Base-by-base conservation (phyloP, 1,139 yeast species). In the Magnusiomyces paraingens region DNA sequence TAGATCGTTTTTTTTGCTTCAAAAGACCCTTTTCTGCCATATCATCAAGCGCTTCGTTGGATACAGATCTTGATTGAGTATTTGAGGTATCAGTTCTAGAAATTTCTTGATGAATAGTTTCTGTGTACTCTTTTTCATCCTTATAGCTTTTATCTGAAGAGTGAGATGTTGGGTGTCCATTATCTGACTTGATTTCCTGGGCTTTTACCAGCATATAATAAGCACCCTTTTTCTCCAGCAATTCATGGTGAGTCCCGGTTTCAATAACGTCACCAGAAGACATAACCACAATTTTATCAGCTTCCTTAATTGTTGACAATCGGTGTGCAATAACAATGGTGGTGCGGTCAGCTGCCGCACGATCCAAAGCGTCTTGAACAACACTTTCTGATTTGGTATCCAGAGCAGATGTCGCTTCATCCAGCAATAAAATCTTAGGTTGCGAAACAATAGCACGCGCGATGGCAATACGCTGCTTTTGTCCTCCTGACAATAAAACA, bases 381-480 rank as follows among this genome's bases (percentile, higher is more conserved):
- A 70, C 62, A 18, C 72, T 81, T 64, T 85, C 89, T 59, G 83
- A 81, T 64, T 80, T 80, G 17, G 89, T 80, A 65, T 85, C 93
- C 53, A 85, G 72, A 0, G 91, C 91, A n/a, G 89, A 82, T 0
- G 93, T 85, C 20, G 90, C 90, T 66, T 85, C 93, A 62, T 85
- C 93, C 55, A 85, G 73, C 14, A 85, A 73, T 55, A 85, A 72
- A 39, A 85, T 74, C 51, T 74, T 71, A 1, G 93, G 91, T 55
- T 78, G 76, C 55, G 84, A 78, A 42, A 84, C 74, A 59, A 85
- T 74, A 1, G 95, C 91, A 58, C 96, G 74, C 0, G 96, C 96
- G 59, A 89, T 79, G 3, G 96, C 96, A 49, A 89, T 80, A 64
- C 96, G 77, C 70, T 89, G 97, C 67, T 87, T 87, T 66, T 89